A percentile compares a stretch with the other conserved stretches of the same genome.
These are phyloP conservation scores for Fusarium begoniae DNA, from an alignment of 2,329 filamentous ascomycete species.

Conservation along the genomic window DNA sequence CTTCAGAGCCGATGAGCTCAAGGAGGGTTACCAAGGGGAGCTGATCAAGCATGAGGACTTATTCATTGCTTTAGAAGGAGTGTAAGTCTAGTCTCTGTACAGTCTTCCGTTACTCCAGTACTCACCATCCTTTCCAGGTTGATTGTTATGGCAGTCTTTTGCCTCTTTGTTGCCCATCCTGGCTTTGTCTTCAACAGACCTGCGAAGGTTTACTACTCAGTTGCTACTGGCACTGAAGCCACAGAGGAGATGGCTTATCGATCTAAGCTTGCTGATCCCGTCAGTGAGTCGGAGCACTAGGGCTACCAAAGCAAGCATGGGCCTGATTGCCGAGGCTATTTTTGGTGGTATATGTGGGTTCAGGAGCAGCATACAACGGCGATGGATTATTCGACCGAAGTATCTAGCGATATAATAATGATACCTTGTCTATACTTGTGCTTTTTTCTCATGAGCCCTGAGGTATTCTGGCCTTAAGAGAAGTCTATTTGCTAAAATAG, in stretches of 20 bases:
- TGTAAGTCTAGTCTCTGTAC: constrained; percentile 19
- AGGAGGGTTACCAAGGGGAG: constrained; percentile 61
- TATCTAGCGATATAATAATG: background rate
- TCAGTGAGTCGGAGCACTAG: background rate
- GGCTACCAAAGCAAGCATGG: background rate
- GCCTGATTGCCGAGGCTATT: no score
- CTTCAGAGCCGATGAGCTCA: constrained; percentile 66
- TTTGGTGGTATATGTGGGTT: background rate
- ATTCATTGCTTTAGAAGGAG: constrained; percentile 57
- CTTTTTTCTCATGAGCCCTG: accelerated
- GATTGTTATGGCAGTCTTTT: constrained; percentile 21
- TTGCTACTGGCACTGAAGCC: background rate
- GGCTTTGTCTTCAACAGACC: constrained; percentile 1
- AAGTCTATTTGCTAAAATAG: background rate
- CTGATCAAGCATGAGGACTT: constrained; percentile 55
- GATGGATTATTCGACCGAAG: no score
- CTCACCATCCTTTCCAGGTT: background rate
- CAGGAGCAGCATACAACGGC: accelerated
- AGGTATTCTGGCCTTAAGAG: no score
- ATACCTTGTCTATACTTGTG: background rate
- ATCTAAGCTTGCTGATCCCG: background rate
- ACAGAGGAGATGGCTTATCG: background rate
- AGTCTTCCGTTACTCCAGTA: no score
- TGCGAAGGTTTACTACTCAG: background rate
- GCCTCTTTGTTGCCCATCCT: constrained; percentile 11